Evolutionary conservation across 805 yeast genomes (phyloP), one percentile per base, ranked within the genome.

Genomic region (Zygosaccharomyces bailii): DNA sequence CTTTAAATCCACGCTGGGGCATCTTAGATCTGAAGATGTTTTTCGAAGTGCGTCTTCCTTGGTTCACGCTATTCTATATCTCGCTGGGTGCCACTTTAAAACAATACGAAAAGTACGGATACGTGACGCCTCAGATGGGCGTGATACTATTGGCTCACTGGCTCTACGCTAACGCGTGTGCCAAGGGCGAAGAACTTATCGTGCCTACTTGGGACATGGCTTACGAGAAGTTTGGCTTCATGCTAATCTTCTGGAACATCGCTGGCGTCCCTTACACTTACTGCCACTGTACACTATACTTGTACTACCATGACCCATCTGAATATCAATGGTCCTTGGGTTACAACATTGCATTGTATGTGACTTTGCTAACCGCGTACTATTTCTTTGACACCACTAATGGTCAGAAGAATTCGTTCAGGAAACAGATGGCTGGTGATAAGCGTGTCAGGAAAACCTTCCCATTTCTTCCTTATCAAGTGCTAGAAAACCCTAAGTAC

Each of bases 191-290:
- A 70, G 98, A 93, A 66, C 73, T 91, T 57, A 93, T 93, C 64
- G 96, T 90, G 51, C 96, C 98, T 56, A 86, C 96, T 14, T 93
- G 99, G 98, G 99, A 93, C 67, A 91, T 93, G 97, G 96, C 96
- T 24, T 93, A 93, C 68, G 99, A 93, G 68, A 93, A 93, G 70
- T 93, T 93, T 59, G 99, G 99, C n/a, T 93, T 93, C 74, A 90
- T 93, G 98, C 78, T 93, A 54, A 80, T 90, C 57, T 93, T 93
- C 75, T 93, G 99, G 99, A 93, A 93, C 72, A 88, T 93, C 65
- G 96, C 97, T 24, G 99, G 99, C 59, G 99, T 93, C 33, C 99
- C 99, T 39, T 93, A 82, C 80, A 91, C 98, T 34, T 93, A 93
- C 72, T 88, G 97, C 68, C 96, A 89, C 63, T 84, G 95, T 66